A percentile compares a stretch with the other conserved stretches of the same genome.
Evolutionary conservation across 495 filamentous ascomycete genomes (phyloP).

Genomic region (Glarea lozoyensis): DNA sequence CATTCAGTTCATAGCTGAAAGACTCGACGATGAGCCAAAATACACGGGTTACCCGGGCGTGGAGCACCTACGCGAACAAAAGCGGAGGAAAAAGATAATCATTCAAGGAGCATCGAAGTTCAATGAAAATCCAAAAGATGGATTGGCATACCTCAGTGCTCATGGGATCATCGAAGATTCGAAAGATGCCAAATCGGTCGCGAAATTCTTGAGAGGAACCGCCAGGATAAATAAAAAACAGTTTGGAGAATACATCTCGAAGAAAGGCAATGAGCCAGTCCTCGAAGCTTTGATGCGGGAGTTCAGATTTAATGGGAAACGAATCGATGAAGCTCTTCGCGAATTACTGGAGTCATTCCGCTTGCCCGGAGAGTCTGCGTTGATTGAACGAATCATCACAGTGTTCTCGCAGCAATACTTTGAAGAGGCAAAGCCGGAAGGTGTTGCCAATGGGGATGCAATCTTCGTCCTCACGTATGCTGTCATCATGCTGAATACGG

Average conservation of each 20-base stretch:
- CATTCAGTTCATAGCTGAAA: slow-evolving; percentile 81
- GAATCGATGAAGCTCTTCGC: slow-evolving; percentile 83
- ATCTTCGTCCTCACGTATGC: slow-evolving; percentile 88
- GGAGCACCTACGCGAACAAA: slow-evolving; percentile 53
- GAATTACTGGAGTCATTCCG: slow-evolving; percentile 87
- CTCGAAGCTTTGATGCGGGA: slow-evolving; percentile 74
- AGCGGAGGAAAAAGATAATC: slow-evolving; percentile 75
- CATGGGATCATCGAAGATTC: slow-evolving; percentile 75
- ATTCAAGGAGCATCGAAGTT: slow-evolving; percentile 85
- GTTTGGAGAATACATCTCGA: slow-evolving; percentile 87
- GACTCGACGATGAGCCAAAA: slow-evolving; percentile 61
- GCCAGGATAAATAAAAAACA: slow-evolving; percentile 80
- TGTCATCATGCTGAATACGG: slow-evolving; percentile 92
- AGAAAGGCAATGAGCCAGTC: slow-evolving; percentile 72
- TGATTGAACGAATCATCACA: slow-evolving; percentile 90
- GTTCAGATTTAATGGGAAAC: slow-evolving; percentile 79
- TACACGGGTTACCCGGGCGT: slow-evolving; percentile 60
- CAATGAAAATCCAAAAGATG: slow-evolving; percentile 87
- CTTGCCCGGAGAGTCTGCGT: slow-evolving; percentile 79
- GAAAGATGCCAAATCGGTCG: slow-evolving; percentile 62
- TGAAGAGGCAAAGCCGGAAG: slow-evolving; percentile 56
- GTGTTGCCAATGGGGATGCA: slow-evolving; percentile 82
- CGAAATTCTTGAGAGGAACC: slow-evolving; percentile 77
- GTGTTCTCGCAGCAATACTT: slow-evolving; percentile 83
- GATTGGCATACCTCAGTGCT: slow-evolving; percentile 74